Evolutionary conservation across 2,329 filamentous ascomycete species (phyloP).

Genomic region (Talaromyces sp.): DNA sequence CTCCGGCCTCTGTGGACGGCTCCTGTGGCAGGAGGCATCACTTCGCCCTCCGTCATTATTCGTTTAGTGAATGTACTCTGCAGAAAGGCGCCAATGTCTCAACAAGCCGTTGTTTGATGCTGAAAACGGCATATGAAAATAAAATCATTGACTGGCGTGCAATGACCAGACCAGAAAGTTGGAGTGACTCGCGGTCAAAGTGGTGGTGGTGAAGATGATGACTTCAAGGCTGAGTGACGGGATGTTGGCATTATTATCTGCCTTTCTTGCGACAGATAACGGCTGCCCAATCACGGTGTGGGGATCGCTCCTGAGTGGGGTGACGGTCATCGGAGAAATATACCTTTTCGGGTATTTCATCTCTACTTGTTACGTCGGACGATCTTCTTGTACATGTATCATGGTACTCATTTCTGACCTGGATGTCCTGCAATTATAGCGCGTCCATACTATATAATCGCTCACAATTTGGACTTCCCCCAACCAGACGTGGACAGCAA

Average conservation of each 20-base stretch:
- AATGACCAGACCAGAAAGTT: not conserved
- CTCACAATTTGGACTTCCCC: constrained; percentile 39
- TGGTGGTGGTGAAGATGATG: not conserved
- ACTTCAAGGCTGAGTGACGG: constrained; percentile 1
- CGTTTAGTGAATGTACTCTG: not conserved
- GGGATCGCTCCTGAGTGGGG: not conserved
- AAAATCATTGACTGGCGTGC: not conserved
- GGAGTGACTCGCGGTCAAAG: not conserved
- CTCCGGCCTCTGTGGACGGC: constrained; percentile 26
- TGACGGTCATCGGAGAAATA: not conserved
- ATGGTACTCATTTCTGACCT: not conserved
- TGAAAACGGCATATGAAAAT: not conserved
- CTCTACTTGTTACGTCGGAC: not conserved
- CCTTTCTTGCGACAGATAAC: constrained; percentile 17
- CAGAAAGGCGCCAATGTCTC: not conserved
- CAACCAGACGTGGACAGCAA: constrained; percentile 50
- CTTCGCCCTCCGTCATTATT: constrained; percentile 34
- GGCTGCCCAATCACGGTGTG: not conserved
- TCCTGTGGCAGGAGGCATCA: constrained; percentile 28
- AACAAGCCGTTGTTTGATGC: not conserved
- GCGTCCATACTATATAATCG: not conserved
- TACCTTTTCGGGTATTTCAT: not conserved
- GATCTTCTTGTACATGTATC: no score
- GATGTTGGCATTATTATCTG: constrained; percentile 15
- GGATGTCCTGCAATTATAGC: not conserved